Conservation (phyloP, 2,329 filamentous ascomycete species). For the Neopestalotiopsis clavispora region DNA sequence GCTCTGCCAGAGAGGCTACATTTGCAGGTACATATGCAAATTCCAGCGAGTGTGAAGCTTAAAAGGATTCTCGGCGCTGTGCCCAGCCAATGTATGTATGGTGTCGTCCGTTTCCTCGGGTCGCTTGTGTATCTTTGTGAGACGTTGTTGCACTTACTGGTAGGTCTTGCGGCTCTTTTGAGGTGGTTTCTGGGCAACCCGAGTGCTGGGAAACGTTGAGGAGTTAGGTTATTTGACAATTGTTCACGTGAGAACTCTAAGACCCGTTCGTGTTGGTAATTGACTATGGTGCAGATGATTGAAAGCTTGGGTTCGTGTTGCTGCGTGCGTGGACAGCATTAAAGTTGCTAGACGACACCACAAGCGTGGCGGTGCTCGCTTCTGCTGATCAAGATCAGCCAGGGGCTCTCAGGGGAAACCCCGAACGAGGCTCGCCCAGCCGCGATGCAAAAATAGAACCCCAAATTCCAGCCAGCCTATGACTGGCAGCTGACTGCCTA, state of each 20-base stretch:
- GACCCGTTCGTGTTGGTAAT: neutral
- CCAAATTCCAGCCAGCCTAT: neutral
- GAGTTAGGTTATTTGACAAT: neutral
- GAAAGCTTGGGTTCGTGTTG: neutral
- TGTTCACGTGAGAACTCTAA: neutral
- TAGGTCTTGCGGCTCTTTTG: neutral
- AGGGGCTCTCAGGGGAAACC: conserved; percentile 1
- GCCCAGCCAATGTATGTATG: neutral
- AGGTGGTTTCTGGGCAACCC: neutral
- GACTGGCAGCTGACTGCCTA: neutral
- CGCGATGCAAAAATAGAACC: conserved; percentile 13
- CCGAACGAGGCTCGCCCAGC: conserved; percentile 3
- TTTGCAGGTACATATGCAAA: neutral
- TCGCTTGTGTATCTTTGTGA: neutral
- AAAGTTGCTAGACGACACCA: neutral
- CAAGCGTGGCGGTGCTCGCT: conserved; percentile 1
- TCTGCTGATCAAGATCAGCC: conserved; percentile 1
- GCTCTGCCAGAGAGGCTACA: neutral
- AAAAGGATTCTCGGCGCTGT: neutral
- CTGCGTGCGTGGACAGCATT: neutral
- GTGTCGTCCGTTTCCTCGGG: neutral
- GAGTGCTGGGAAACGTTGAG: neutral
- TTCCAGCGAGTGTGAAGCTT: neutral
- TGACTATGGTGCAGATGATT: neutral
- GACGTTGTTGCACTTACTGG: neutral